Conservation (phyloP, 140 eudicot species). For the Ambrosia hybrid region DNA sequence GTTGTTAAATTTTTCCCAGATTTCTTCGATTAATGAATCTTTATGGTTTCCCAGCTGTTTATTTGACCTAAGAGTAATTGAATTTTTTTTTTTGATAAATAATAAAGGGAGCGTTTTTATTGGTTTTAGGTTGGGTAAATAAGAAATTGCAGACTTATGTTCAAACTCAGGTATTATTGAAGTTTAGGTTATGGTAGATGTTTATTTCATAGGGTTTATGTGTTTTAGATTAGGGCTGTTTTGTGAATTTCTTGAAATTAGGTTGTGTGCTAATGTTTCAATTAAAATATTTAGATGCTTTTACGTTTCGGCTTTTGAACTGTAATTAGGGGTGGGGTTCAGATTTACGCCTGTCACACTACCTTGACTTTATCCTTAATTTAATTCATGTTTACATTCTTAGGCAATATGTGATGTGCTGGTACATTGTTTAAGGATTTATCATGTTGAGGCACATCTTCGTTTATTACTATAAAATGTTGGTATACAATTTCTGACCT, state of each 20-base stretch:
- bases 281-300: not conserved
- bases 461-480: too few relatives aligned
- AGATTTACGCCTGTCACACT: not conserved
- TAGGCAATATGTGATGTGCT: too few relatives aligned
- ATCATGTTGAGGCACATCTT: too few relatives aligned
- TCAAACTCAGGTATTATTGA: not conserved
- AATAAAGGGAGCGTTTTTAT: not conserved
- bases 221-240: not conserved
- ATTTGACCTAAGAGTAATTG: not conserved
- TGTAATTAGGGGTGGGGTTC: not conserved
- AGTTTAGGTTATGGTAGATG: not conserved
- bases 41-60: not conserved
- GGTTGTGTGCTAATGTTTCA: not conserved
- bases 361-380: too few relatives aligned
- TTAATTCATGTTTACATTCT: too few relatives aligned
- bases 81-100: not conserved
- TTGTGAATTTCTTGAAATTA: not conserved
- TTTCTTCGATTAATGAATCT: not conserved
- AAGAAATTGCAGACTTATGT: not conserved
- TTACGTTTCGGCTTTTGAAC: not conserved
- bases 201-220: not conserved
- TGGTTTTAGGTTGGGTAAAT: conserved; percentile 1
- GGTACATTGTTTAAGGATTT: too few relatives aligned
- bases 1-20: too few relatives aligned
- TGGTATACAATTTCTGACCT: too few relatives aligned